Conservation (phyloP, 257 asterid genomes). For the Apocynum venetum region DNA sequence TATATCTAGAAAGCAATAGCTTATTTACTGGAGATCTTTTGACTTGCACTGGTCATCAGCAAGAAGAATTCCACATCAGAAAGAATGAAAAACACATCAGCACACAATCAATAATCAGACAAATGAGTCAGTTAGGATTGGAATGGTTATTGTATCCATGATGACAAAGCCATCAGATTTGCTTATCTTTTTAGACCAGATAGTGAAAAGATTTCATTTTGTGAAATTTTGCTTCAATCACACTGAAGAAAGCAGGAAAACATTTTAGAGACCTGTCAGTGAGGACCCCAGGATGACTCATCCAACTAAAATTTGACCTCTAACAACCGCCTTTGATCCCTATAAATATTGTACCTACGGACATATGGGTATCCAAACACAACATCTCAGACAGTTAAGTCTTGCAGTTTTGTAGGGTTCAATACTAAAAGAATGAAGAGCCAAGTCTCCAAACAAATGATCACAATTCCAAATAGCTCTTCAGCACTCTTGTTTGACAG, state of each 20-base stretch:
- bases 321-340: background rate
- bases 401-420: background rate
- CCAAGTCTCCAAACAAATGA: background rate
- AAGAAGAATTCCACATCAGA: background rate
- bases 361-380: background rate
- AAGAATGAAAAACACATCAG: background rate
- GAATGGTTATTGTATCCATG: background rate
- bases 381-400: background rate
- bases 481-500: slow-evolving; percentile 7
- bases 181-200: background rate
- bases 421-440: slow-evolving; percentile 3
- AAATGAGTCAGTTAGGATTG: background rate
- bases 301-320: background rate
- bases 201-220: background rate
- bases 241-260: background rate
- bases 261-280: background rate
- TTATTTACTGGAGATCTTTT: background rate
- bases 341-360: background rate
- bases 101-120: background rate
- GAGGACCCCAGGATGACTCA: background rate
- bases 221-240: background rate
- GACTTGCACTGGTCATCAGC: background rate
- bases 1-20: background rate
- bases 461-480: slow-evolving; percentile 4
- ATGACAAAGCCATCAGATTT: background rate